Evolutionary conservation across 352 stramenopile species (phyloP).

Genomic region (Globisporangium emineosum): DNA sequence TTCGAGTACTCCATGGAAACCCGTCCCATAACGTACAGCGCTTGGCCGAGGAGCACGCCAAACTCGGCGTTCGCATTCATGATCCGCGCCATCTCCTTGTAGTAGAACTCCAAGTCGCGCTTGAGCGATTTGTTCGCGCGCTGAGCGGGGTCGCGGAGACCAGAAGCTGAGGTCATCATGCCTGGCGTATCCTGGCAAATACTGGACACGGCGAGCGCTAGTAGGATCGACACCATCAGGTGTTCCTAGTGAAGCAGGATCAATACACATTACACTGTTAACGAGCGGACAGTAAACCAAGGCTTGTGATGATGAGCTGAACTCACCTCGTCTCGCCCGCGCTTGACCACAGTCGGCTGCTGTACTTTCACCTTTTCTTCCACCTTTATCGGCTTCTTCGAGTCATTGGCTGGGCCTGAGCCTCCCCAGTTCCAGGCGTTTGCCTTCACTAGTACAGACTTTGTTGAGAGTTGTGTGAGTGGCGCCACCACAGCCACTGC

Average conservation of each 20-base stretch:
- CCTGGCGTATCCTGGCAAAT: conserved; percentile 23
- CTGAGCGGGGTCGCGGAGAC: not conserved
- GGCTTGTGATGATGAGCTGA: no score
- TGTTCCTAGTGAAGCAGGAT: conserved; percentile 9
- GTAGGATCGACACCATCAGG: conserved; percentile 31
- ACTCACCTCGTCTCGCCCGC: conserved; percentile 15
- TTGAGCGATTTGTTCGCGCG: conserved; percentile 43
- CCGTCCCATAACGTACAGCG: conserved; percentile 42
- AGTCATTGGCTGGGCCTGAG: not conserved
- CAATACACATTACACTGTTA: no score
- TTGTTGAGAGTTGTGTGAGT: not conserved
- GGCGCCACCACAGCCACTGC: not conserved
- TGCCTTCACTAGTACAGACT: not conserved
- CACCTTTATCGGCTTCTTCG: not conserved
- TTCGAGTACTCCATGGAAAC: conserved; percentile 42
- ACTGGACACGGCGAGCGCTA: conserved; percentile 27
- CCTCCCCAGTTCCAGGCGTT: conserved; percentile 17
- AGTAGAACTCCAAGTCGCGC: conserved; percentile 73
- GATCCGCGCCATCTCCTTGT: conserved; percentile 58
- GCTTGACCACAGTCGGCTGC: not conserved
- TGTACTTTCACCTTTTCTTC: not conserved
- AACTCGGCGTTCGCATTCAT: conserved; percentile 22
- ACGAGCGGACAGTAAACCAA: not conserved
- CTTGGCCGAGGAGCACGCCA: conserved; percentile 35
- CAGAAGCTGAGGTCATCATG: not conserved